Evolutionary conservation across 441 rosid species (phyloP).

Genomic region (Corymbia citriodora): DNA sequence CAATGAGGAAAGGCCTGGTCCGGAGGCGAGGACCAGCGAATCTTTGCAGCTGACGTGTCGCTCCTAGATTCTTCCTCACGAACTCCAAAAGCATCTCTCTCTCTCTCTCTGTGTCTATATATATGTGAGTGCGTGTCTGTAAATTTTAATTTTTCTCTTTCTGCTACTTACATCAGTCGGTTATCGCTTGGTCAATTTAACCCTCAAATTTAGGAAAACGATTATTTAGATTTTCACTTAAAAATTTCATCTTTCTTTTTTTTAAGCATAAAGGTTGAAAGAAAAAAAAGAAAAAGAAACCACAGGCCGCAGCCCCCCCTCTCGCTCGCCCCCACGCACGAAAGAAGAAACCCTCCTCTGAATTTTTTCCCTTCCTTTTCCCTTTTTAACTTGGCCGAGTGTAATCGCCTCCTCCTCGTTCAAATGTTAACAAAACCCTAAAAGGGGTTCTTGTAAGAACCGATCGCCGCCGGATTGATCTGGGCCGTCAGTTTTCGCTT

Average conservation of each 20-base stretch:
- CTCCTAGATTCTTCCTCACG: slow-evolving; percentile 14
- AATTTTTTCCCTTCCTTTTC: neutral
- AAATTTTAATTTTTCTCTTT: neutral
- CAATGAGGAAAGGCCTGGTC: neutral
- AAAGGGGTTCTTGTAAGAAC: slow-evolving; percentile 62
- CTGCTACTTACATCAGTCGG: slow-evolving; percentile 22
- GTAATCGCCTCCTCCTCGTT: slow-evolving; percentile 20
- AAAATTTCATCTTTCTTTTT: neutral
- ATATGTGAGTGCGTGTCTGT: neutral
- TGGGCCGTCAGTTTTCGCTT: slow-evolving; percentile 25
- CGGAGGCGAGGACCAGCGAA: slow-evolving; percentile 2
- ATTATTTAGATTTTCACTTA: neutral
- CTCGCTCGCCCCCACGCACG: neutral
- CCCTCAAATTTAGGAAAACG: slow-evolving; percentile 12
- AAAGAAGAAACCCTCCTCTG: neutral
- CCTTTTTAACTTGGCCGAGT: slow-evolving; percentile 11
- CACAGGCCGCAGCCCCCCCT: neutral
- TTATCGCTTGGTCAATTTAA: slow-evolving; percentile 36
- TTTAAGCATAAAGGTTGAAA: too few relatives aligned
- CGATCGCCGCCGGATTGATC: slow-evolving; percentile 77
- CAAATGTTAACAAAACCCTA: slow-evolving; percentile 63
- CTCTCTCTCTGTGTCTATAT: neutral
- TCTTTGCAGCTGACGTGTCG: slow-evolving; percentile 31
- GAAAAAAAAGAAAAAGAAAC: neutral
- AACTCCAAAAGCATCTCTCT: neutral